A percentile compares a stretch with the other conserved stretches of the same genome.
Conservation (phyloP, 352 stramenopile species). For the Phytophthora brassicae region DNA sequence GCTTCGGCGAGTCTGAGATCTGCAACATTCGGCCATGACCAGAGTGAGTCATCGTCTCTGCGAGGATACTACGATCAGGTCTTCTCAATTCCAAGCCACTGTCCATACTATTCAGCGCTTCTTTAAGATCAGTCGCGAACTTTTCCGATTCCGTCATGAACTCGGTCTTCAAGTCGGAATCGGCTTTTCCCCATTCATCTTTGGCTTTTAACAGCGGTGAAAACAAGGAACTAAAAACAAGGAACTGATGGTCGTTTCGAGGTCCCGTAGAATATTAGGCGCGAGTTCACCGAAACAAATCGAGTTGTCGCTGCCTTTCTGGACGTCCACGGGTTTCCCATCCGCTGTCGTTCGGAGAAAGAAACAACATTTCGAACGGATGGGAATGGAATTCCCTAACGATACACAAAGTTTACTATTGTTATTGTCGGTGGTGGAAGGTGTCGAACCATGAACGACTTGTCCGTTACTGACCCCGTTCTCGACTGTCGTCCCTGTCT, state of each 20-base stretch:
- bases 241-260: slow-evolving; percentile 78
- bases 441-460: not conserved
- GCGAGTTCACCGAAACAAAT: slow-evolving; percentile 87
- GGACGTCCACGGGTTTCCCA: slow-evolving; percentile 68
- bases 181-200: slow-evolving; percentile 95
- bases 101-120: slow-evolving; percentile 95
- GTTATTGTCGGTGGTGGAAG: slow-evolving; percentile 19
- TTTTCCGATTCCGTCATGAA: slow-evolving; percentile 96
- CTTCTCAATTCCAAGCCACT: slow-evolving; percentile 92
- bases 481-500: slow-evolving; percentile 23
- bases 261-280: slow-evolving; percentile 78
- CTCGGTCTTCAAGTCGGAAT: slow-evolving; percentile 89
- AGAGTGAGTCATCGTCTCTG: slow-evolving; percentile 51
- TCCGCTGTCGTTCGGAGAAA: slow-evolving; percentile 74
- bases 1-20: slow-evolving; percentile 82
- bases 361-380: slow-evolving; percentile 84
- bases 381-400: slow-evolving; percentile 65
- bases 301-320: slow-evolving; percentile 76
- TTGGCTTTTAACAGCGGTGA: slow-evolving; percentile 91
- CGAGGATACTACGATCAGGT: slow-evolving; percentile 78
- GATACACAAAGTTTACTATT: slow-evolving; percentile 67
- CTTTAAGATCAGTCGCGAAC: slow-evolving; percentile 93
- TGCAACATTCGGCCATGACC: slow-evolving; percentile 69
- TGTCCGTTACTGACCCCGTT: slow-evolving; percentile 3
- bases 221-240: slow-evolving; percentile 91